Conservation (phyloP, 768 basidiomycete species). For the Auricularia sp. region DNA sequence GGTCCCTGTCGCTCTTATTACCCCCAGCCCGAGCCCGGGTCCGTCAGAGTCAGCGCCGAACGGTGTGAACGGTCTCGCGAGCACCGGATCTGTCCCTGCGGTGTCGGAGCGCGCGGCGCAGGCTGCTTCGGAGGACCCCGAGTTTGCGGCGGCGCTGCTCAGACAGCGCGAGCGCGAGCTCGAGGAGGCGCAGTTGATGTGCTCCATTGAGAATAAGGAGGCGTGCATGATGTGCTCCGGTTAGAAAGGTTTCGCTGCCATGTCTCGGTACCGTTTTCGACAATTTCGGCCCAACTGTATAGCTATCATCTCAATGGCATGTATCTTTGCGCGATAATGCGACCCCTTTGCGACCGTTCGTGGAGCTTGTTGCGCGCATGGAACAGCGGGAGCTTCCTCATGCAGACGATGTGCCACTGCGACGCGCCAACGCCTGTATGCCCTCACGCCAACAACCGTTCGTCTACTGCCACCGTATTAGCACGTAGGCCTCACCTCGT, state of each 20-base stretch:
- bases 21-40: slow-evolving; percentile 22
- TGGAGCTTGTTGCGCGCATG: no score
- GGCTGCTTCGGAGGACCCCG: slow-evolving; percentile 54
- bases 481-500: no score
- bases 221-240: slow-evolving; percentile 84
- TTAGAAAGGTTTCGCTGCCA: slow-evolving; percentile 2
- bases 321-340: no score
- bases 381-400: no score
- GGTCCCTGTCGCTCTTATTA: neutral
- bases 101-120: slow-evolving; percentile 39
- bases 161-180: slow-evolving; percentile 58
- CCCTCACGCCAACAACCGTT: no score
- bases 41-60: slow-evolving; percentile 21
- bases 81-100: neutral
- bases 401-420: no score
- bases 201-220: slow-evolving; percentile 89
- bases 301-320: no score
- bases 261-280: no score
- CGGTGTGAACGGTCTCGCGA: neutral
- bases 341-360: no score
- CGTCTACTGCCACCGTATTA: no score
- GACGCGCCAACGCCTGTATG: no score
- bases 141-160: slow-evolving; percentile 69
- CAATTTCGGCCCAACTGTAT: no score
- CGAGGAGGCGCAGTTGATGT: slow-evolving; percentile 72